phyloP scores from a whole-genome alignment of 2,329 filamentous ascomycete species.

The Pestalotiopsis sp. region DNA sequence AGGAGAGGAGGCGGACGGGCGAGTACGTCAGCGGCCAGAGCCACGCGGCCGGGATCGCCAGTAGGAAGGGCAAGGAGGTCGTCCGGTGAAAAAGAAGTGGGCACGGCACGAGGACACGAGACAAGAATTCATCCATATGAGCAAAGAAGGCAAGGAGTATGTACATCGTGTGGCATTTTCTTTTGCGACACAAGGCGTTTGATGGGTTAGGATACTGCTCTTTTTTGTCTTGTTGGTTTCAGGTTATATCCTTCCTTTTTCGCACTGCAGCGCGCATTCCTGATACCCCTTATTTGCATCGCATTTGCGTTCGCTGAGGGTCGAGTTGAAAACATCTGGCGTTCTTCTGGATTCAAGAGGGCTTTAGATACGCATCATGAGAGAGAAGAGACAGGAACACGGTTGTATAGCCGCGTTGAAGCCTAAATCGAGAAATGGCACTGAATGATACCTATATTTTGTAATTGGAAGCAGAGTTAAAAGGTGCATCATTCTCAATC shows the following conservation, averaged over 20 bases:
- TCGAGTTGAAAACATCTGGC: neutral
- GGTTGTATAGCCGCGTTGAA: neutral
- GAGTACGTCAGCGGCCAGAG: conserved; percentile 10
- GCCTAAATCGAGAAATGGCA: neutral
- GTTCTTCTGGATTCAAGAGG: neutral
- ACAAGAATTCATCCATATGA: neutral
- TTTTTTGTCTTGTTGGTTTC: neutral
- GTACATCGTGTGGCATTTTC: neutral
- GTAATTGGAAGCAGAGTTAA: neutral
- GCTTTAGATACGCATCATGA: neutral
- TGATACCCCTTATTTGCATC: conserved; percentile 3
- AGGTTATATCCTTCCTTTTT: neutral
- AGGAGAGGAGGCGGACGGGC: conserved; percentile 38
- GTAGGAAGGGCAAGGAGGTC: neutral
- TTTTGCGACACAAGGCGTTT: neutral
- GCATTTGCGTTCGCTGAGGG: neutral
- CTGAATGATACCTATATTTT: neutral
- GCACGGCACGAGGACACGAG: neutral
- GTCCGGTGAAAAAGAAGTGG: neutral
- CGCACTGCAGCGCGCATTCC: neutral
- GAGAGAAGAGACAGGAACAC: neutral
- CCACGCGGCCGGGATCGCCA: neutral
- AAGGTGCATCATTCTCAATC: neutral
- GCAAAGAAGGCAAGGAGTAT: neutral
- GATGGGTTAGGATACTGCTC: neutral